A percentile compares a stretch with the other conserved stretches of the same genome.
phyloP scores from a whole-genome alignment of 768 basidiomycete genomes.

The Tricholoma sp. region DNA sequence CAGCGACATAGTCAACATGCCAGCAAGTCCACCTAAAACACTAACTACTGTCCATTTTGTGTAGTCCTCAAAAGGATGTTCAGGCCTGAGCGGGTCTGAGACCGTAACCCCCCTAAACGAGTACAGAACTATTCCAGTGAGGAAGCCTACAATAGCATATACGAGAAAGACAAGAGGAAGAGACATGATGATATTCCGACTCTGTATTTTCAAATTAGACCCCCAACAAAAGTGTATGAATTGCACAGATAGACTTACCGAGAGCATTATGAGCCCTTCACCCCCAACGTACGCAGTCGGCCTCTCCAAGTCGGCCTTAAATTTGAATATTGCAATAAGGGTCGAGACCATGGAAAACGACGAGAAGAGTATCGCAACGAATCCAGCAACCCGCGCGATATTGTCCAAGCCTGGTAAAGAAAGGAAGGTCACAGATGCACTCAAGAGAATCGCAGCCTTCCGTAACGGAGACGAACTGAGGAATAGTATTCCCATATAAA shows the following conservation, averaged over 20 bases:
- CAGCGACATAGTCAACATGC: conserved; percentile 52
- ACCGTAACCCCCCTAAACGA: conserved; percentile 50
- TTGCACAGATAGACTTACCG: conserved; percentile 28
- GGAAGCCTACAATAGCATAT: conserved; percentile 66
- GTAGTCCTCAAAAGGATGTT: conserved; percentile 50
- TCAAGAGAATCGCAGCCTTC: conserved; percentile 76
- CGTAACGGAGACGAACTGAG: conserved; percentile 12
- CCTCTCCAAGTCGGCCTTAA: conserved; percentile 61
- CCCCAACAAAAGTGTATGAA: background rate
- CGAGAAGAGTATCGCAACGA: conserved; percentile 67
- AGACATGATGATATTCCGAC: conserved; percentile 60
- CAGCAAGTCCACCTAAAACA: conserved; percentile 57
- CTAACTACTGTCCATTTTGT: conserved; percentile 62
- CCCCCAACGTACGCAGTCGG: conserved; percentile 46
- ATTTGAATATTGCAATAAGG: conserved; percentile 63
- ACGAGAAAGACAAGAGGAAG: conserved; percentile 71
- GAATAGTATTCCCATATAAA: conserved; percentile 4
- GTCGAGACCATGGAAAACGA: conserved; percentile 65
- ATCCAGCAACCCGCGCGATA: conserved; percentile 55
- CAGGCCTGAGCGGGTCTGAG: conserved; percentile 29
- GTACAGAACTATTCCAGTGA: conserved; percentile 61
- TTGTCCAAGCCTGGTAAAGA: conserved; percentile 71
- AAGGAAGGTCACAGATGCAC: conserved; percentile 78
- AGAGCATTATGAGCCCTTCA: conserved; percentile 48
- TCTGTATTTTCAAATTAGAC: conserved; percentile 27